Percentiles rank a stretch among this genome's conserved stretches.
phyloP scores from a whole-genome alignment of 768 basidiomycete genomes.

The Termitomyces sp. region DNA sequence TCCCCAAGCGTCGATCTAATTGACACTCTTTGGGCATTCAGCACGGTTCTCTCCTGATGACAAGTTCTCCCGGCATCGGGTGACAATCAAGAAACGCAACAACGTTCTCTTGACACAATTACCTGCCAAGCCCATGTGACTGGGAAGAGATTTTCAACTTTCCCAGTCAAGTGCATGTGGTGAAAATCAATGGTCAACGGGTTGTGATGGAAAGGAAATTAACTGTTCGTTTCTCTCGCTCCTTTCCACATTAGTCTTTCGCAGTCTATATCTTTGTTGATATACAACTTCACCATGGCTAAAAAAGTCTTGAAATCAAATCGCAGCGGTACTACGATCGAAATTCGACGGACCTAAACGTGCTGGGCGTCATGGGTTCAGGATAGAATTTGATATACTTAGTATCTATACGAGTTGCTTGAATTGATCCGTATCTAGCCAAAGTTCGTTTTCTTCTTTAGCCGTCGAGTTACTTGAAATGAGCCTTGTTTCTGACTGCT shows the following conservation, averaged over 20 bases:
- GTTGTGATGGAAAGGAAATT: not conserved
- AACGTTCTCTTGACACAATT: constrained; percentile 86
- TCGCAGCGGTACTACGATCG: too few species aligned
- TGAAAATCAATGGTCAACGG: not conserved
- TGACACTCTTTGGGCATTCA: constrained; percentile 23
- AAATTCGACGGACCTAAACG: not conserved
- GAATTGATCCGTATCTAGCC: not conserved
- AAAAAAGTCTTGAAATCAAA: not conserved
- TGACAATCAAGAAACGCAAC: constrained; percentile 93
- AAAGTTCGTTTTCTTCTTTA: not conserved
- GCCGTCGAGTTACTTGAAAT: not conserved
- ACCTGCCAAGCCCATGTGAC: constrained; percentile 82
- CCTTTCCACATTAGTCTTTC: not conserved
- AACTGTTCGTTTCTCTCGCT: constrained; percentile 5
- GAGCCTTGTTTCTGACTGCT: not conserved
- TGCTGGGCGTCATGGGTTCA: not conserved
- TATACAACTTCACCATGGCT: not conserved
- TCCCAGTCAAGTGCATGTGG: not conserved
- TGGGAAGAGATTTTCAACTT: not conserved
- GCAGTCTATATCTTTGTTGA: not conserved
- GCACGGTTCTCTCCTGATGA: constrained; percentile 99
- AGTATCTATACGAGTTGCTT: not conserved
- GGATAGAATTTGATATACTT: not conserved
- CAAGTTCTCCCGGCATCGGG: constrained; percentile 97
- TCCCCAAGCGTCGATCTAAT: constrained; percentile 1